These are phyloP conservation scores for Nymphaea thermarum DNA, from an alignment of 164 flowering plant genomes.

Conservation along the genomic window DNA sequence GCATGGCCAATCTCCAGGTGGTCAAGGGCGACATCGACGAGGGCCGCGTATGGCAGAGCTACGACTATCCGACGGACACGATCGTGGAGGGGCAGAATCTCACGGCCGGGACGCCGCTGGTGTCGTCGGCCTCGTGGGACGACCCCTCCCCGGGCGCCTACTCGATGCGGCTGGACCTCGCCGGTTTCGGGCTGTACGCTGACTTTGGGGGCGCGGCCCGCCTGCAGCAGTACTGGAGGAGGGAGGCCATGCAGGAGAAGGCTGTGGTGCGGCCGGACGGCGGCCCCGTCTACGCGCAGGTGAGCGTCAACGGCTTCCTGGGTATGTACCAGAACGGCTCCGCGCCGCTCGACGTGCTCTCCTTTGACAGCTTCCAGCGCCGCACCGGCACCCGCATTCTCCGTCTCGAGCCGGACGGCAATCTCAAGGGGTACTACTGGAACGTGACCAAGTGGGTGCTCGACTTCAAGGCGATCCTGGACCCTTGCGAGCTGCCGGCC, in stretches of 20 bases:
- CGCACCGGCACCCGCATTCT: constrained; percentile 31
- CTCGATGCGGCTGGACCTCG: constrained; percentile 43
- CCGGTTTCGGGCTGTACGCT: constrained; percentile 51
- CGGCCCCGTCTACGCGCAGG: constrained; percentile 46
- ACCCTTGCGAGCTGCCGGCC: constrained; percentile 58
- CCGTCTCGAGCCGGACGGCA: constrained; percentile 73
- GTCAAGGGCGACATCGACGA: constrained; percentile 5
- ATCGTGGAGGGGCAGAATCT: constrained; percentile 72
- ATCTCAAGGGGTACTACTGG: constrained; percentile 72
- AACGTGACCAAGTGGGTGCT: constrained; percentile 45
- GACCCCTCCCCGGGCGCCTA: constrained; percentile 33
- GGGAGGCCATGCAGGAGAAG: constrained; percentile 53
- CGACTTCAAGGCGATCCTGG: constrained; percentile 46
- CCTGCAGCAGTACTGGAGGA: constrained; percentile 48
- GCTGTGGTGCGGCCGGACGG: constrained; percentile 35
- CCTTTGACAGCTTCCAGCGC: constrained; percentile 55
- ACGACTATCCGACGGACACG: constrained; percentile 57
- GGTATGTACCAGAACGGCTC: constrained; percentile 63
- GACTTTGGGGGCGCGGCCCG: constrained; percentile 12
- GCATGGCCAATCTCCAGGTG: constrained; percentile 48
- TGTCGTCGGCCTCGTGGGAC: constrained; percentile 14
- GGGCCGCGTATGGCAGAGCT: constrained; percentile 66
- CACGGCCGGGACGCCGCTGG: constrained; percentile 42
- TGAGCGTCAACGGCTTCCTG: constrained; percentile 57
- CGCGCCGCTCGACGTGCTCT: constrained; percentile 50